These are phyloP conservation scores for Tieghemiomyces parasiticus DNA, from an alignment of 192 early-diverging fungal genomes.

Conservation along the genomic window DNA sequence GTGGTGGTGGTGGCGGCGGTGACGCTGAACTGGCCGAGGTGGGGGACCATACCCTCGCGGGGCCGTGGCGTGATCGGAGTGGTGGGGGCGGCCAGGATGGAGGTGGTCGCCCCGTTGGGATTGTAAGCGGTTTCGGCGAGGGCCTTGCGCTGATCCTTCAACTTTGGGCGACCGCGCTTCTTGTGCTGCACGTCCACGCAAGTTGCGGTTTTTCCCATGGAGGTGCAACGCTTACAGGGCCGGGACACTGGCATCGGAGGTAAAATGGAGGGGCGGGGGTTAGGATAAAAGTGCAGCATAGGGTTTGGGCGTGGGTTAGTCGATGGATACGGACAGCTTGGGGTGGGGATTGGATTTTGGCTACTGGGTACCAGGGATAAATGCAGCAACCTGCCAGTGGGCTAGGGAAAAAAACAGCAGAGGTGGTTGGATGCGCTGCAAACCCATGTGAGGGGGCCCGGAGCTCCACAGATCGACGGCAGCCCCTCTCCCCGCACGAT, in stretches of 20 bases:
- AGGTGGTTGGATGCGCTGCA: too few relatives aligned
- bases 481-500: too few relatives aligned
- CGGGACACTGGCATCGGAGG: slow-evolving; percentile 33
- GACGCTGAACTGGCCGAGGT: neutral
- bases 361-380: too few relatives aligned
- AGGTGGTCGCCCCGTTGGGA: neutral
- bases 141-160: slow-evolving; percentile 41
- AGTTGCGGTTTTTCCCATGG: slow-evolving; percentile 53
- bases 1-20: neutral
- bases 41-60: neutral
- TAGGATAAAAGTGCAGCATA: too few relatives aligned
- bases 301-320: too few relatives aligned
- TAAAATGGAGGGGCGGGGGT: too few relatives aligned
- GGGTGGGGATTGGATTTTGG: too few relatives aligned
- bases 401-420: too few relatives aligned
- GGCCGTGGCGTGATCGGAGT: neutral
- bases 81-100: neutral
- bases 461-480: too few relatives aligned
- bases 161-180: slow-evolving; percentile 68
- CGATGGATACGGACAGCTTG: too few relatives aligned
- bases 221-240: slow-evolving; percentile 66
- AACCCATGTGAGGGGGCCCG: too few relatives aligned
- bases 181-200: slow-evolving; percentile 85
- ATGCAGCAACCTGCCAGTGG: too few relatives aligned
- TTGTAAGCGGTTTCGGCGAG: slow-evolving; percentile 12